phyloP scores from a whole-genome alignment of 345 rosid genomes.

The Cardamine occulta region DNA sequence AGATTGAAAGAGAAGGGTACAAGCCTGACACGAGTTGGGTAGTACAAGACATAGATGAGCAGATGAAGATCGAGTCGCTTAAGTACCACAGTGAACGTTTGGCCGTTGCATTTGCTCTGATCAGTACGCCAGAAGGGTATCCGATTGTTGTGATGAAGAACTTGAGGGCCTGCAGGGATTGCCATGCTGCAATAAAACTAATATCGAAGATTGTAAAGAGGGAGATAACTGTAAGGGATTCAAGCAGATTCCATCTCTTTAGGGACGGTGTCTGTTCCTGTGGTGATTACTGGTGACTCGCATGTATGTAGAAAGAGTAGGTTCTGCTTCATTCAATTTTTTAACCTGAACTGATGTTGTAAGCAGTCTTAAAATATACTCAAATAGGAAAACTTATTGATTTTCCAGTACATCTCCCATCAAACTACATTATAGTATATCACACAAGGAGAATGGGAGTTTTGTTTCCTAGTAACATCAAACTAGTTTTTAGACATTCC shows the following conservation, averaged over 20 bases:
- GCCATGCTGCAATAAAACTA: constrained; percentile 87
- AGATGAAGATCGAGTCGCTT: constrained; percentile 67
- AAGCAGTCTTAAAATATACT: background rate
- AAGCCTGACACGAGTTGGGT: constrained; percentile 73
- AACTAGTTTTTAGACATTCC: constrained; percentile 13
- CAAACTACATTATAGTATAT: constrained; percentile 11
- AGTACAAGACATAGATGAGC: constrained; percentile 67
- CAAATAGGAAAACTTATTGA: constrained; percentile 24
- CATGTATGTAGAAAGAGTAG: background rate
- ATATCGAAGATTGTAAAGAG: constrained; percentile 76
- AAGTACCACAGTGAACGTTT: constrained; percentile 79
- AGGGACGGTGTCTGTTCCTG: constrained; percentile 77
- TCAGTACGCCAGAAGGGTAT: constrained; percentile 72
- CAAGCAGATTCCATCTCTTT: constrained; percentile 90
- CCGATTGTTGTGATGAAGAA: constrained; percentile 86
- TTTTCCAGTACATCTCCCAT: constrained; percentile 19
- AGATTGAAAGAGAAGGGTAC: constrained; percentile 76
- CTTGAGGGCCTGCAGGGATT: constrained; percentile 78
- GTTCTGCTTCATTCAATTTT: background rate
- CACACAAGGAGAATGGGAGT: constrained; percentile 22
- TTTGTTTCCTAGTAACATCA: constrained; percentile 23
- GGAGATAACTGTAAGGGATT: constrained; percentile 83
- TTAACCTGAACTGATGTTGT: background rate
- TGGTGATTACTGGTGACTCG: constrained; percentile 73
- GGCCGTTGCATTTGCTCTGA: constrained; percentile 85